Evolutionary conservation across 257 asterid species (phyloP), one percentile per base, ranked within the genome.

Genomic region (Thymus quinquecostatus): DNA sequence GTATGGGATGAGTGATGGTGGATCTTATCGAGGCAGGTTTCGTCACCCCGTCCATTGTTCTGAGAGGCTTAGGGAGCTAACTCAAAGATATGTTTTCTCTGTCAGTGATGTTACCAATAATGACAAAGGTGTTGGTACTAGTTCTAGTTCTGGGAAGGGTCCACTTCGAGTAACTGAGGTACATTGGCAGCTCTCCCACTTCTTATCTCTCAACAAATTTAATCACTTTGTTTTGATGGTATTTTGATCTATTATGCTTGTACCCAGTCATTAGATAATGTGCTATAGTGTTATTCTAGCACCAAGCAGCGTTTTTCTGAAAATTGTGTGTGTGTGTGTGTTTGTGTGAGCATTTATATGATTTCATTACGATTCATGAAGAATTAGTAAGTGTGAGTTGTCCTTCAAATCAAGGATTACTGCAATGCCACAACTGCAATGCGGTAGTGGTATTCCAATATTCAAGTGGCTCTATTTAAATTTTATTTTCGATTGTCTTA

Each of bases 131-230:
- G 85, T 70, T 64, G 82, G 73, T 79, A 55, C 67, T 71, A 76
- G 87, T 76, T 83, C 67, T 71, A 76, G 87, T 76, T 83, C 90
- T 7, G 96, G 88, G 74, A 95, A 95, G 81, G 86, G 89, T 60
- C 90, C 86, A 71, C 96, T 95, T 62, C 87, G 84, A 87, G 94
- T 95, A 70, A 85, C 98, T 4, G 99, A 95, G 97, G 99, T 95
- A 87, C 40, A 34, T 56, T 48, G 68, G 64, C 71, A 36, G 33
- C 41, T 55, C 41, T 40, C 41, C 41, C 41, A 4, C 41, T 38
- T 38, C 41, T 4, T 38, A 38, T 44, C 64, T 28, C 64, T 50
- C 60, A 11, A 32, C 28, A 14, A 38, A 44, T 40, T 48, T 3
- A 38, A 38, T 38, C 41, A 38, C 4, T 38, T 38, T 7, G 41